phyloP scores from a whole-genome alignment of 352 stramenopile genomes.

The Saprolegnia parasitica region DNA sequence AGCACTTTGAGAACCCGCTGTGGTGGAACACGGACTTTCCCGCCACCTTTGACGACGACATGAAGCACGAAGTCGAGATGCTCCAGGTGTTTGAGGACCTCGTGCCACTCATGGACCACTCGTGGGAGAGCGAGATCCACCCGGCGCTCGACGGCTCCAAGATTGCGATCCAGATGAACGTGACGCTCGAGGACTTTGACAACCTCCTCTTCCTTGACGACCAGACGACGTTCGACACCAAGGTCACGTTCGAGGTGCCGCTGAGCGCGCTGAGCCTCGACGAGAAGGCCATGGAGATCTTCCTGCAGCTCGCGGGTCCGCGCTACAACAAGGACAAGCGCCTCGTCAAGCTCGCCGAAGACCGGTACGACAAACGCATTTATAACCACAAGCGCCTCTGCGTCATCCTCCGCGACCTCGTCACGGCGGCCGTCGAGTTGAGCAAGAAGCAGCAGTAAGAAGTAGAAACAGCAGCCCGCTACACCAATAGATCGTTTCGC shows the following conservation, averaged over 20 bases:
- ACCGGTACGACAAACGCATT: slow-evolving; percentile 70
- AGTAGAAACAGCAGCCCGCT: slow-evolving; percentile 22
- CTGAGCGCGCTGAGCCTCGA: slow-evolving; percentile 56
- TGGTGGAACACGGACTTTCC: slow-evolving; percentile 79
- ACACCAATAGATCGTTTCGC: slow-evolving; percentile 22
- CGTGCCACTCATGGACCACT: slow-evolving; percentile 62
- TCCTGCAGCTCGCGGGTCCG: slow-evolving; percentile 63
- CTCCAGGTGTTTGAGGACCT: slow-evolving; percentile 79
- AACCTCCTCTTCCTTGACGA: slow-evolving; percentile 75
- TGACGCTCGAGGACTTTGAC: slow-evolving; percentile 75
- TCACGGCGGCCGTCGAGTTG: slow-evolving; percentile 59
- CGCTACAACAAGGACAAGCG: slow-evolving; percentile 70
- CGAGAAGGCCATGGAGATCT: slow-evolving; percentile 45
- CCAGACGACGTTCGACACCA: slow-evolving; percentile 75
- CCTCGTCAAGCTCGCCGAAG: slow-evolving; percentile 70
- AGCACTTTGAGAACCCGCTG: slow-evolving; percentile 66
- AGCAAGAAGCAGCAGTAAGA: slow-evolving; percentile 33
- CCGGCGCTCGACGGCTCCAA: slow-evolving; percentile 56
- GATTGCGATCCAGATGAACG: slow-evolving; percentile 74
- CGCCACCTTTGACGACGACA: slow-evolving; percentile 57
- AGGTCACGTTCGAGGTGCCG: slow-evolving; percentile 75
- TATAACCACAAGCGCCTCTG: slow-evolving; percentile 84
- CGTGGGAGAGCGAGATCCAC: slow-evolving; percentile 78
- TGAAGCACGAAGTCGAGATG: slow-evolving; percentile 86
- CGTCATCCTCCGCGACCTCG: slow-evolving; percentile 74